Base-by-base conservation (phyloP, 495 filamentous ascomycete genomes). In the Tricharina praecox region DNA sequence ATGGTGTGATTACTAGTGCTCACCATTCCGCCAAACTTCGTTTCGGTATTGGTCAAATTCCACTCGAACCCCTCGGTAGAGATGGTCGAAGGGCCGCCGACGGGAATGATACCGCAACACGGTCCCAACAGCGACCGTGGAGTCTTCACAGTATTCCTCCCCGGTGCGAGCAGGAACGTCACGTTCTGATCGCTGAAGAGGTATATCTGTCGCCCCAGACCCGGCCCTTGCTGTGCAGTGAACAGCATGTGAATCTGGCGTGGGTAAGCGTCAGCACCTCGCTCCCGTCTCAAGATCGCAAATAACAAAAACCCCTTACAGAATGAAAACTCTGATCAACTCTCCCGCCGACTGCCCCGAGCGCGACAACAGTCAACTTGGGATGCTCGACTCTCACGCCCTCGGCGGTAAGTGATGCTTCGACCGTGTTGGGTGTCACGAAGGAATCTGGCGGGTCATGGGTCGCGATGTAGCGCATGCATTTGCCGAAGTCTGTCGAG, bases 1-100 rank as follows among this genome's bases (percentile, higher is more conserved):
- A 65, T 64, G 23, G 93, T 73, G 56, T 87, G 81, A 65, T 97
- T 97, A 63, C 90, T 97, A 37, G 90, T 96, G 56, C 86, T 94
- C 50, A 97, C 64, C 55, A 80, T 75, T 0, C 77, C 76, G 0
- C 88, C 90, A 62, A 96, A 85, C 54, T 74, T 68, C 0, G 86
- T 94, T 50, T 69, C 63, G 81, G 85, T 88, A 45, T 81, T 67
- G 48, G 69, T 51, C 1, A 97, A 79, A 63, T 97, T 84, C 88
- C 90, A 97, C 57, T 88, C 77, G 36, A 97, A 66, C 0, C 90
- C 90, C 0, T 65, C 61, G 0, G 85, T 92, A 2, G 73, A 81
- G 51, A 97, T 82, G 2, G 68, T 50, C 30, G 81, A 76, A 3
- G 78, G 76, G 19, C 77, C 78, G 24, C 73, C 79, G 15, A 95